phyloP scores from a whole-genome alignment of 192 early-diverging fungal species.

The Oehlia diaphana region DNA sequence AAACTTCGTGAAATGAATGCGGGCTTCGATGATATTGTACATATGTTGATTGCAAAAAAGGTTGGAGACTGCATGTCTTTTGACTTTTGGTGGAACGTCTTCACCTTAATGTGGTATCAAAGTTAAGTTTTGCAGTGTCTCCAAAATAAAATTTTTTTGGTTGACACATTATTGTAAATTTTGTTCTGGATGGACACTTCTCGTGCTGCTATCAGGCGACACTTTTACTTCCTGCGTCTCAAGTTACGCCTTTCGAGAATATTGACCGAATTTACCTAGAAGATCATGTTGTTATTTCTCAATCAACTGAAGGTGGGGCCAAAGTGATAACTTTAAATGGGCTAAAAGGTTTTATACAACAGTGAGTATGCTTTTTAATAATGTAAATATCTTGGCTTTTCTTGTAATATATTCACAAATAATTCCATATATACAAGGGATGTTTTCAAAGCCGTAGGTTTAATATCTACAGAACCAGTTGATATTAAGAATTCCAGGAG shows the following conservation, averaged over 20 bases:
- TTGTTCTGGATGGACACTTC: not conserved
- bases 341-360: slow-evolving; percentile 13
- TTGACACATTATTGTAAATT: slow-evolving; percentile 4
- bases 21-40: slow-evolving; percentile 5
- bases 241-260: not conserved
- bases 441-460: not conserved
- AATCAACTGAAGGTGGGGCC: not conserved
- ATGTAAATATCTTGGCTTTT: not conserved
- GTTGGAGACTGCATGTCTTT: slow-evolving; percentile 17
- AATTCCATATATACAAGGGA: not conserved
- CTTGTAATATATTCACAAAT: not conserved
- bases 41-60: slow-evolving; percentile 22
- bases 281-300: slow-evolving; percentile 23
- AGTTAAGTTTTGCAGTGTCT: not conserved
- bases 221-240: slow-evolving; percentile 19
- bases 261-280: slow-evolving; percentile 5
- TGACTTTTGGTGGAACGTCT: not conserved
- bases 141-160: not conserved
- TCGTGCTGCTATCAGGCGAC: slow-evolving; percentile 20
- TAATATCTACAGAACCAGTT: slow-evolving; percentile 8
- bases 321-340: slow-evolving; percentile 23
- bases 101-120: not conserved
- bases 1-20: slow-evolving; percentile 26
- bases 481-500: not conserved
- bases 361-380: slow-evolving; percentile 3